These are phyloP conservation scores for Zostera marina DNA, from an alignment of 116 monocot genomes.

Conservation along the genomic window DNA sequence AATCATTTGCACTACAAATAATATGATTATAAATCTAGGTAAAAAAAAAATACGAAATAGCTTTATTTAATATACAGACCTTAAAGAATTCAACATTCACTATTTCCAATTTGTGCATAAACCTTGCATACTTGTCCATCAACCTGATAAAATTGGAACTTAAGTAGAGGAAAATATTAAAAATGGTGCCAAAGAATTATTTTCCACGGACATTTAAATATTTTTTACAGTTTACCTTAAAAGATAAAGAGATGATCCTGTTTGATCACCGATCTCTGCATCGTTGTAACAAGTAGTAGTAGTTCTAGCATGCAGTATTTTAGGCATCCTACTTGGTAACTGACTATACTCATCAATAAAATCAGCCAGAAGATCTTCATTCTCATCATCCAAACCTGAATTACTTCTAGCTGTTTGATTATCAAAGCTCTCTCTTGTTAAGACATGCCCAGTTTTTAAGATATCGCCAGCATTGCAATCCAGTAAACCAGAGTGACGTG, in stretches of 20 bases:
- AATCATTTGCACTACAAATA: not conserved
- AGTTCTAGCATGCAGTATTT: conserved; percentile 19
- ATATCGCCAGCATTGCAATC: conserved; percentile 27
- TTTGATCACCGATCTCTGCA: conserved; percentile 75
- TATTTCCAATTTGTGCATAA: conserved; percentile 96
- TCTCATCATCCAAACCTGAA: conserved; percentile 65
- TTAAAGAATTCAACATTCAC: conserved; percentile 90
- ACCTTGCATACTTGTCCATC: conserved; percentile 99
- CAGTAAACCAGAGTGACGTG: conserved; percentile 7
- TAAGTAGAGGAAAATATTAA: not conserved
- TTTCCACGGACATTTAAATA: not conserved
- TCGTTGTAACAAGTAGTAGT: conserved; percentile 36
- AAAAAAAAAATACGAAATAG: not conserved
- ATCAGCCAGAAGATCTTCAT: conserved; percentile 92
- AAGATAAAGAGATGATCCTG: conserved; percentile 84
- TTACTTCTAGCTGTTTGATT: conserved; percentile 35
- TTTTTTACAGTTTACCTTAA: conserved; percentile 42
- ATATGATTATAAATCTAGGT: too few relatives aligned
- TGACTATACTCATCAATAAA: conserved; percentile 99
- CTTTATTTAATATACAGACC: conserved; percentile 27
- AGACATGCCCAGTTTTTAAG: conserved; percentile 17
- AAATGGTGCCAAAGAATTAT: not conserved
- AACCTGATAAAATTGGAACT: conserved; percentile 39
- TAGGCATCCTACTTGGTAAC: conserved; percentile 82
- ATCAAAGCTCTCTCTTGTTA: too few relatives aligned